Percentiles rank a stretch among this genome's conserved stretches.
Conservation (phyloP, 2,329 filamentous ascomycete species). For the Nigrospora osmanthi region DNA sequence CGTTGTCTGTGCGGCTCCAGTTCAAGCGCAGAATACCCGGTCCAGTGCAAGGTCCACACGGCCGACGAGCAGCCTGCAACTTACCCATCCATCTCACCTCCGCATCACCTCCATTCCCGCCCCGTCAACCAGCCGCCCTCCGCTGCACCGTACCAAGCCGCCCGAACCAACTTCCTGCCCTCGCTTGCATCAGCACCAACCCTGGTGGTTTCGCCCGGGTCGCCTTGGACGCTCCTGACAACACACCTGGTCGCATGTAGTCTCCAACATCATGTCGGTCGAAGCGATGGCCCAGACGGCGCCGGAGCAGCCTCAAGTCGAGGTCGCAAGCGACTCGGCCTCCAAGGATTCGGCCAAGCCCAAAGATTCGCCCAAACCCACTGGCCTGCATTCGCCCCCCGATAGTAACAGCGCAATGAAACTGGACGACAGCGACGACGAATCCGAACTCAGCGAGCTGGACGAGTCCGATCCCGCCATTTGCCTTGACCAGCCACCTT, state of each 20-base stretch:
- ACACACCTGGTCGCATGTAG: constrained; percentile 34
- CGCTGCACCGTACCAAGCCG: too few species aligned
- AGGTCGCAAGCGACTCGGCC: constrained; percentile 12
- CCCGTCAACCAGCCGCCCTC: too few species aligned
- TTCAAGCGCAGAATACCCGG: too few species aligned
- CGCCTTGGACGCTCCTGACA: constrained; percentile 3
- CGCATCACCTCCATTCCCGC: too few species aligned
- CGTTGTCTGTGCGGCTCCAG: too few species aligned
- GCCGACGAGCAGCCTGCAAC: too few species aligned
- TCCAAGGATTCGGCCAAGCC: constrained; percentile 20
- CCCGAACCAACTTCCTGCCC: not conserved
- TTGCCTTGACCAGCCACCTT: constrained; percentile 5
- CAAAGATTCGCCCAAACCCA: constrained; percentile 33
- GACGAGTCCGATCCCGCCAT: constrained; percentile 37
- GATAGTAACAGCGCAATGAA: constrained; percentile 55
- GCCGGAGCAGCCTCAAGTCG: constrained; percentile 26
- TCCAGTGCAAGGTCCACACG: too few species aligned
- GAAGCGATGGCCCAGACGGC: constrained; percentile 43
- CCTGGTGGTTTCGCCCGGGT: not conserved
- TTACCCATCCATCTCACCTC: too few species aligned
- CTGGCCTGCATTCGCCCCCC: constrained; percentile 54
- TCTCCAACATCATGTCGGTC: constrained; percentile 42
- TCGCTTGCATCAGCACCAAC: not conserved
- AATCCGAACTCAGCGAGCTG: constrained; percentile 60
- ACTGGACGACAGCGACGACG: constrained; percentile 44